Percentiles rank a stretch among this genome's conserved stretches.
phyloP scores from a whole-genome alignment of 768 basidiomycete genomes.

The Hypholoma sublateritium region DNA sequence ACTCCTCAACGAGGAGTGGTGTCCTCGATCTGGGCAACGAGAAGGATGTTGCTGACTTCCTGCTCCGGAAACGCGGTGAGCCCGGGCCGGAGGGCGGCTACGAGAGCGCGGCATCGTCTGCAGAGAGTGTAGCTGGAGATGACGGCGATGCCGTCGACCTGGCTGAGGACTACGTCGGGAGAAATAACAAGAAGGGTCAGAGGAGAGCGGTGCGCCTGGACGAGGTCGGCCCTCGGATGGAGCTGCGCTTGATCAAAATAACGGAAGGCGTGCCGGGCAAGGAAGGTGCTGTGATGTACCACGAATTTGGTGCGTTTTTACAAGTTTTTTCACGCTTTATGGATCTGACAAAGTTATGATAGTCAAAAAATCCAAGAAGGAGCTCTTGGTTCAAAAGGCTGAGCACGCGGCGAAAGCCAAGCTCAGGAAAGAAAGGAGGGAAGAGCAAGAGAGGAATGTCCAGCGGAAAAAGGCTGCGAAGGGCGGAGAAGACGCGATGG shows the following conservation, averaged over 20 bases:
- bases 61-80: conserved; percentile 71
- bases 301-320: conserved; percentile 80
- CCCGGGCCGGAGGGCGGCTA: conserved; percentile 67
- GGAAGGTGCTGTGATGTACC: conserved; percentile 91
- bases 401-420: conserved; percentile 78
- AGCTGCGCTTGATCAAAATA: conserved; percentile 90
- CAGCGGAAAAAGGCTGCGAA: conserved; percentile 66
- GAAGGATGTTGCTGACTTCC: conserved; percentile 93
- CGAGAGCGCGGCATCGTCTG: conserved; percentile 79
- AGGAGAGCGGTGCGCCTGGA: conserved; percentile 89
- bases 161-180: conserved; percentile 91
- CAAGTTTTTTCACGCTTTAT: not conserved
- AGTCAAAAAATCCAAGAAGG: conserved; percentile 91
- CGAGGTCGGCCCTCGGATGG: conserved; percentile 95
- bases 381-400: conserved; percentile 62
- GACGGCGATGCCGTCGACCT: conserved; percentile 82
- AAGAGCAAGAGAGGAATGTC: conserved; percentile 92
- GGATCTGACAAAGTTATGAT: conserved; percentile 11
- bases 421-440: conserved; percentile 72
- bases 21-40: conserved; percentile 85
- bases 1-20: conserved; percentile 31
- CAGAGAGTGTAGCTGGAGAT: conserved; percentile 81
- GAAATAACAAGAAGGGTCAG: conserved; percentile 91
- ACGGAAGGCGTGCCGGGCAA: conserved; percentile 92
- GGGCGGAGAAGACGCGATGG: conserved; percentile 15